phyloP scores from a whole-genome alignment of 306 rosid species.

The Myrica gale region DNA sequence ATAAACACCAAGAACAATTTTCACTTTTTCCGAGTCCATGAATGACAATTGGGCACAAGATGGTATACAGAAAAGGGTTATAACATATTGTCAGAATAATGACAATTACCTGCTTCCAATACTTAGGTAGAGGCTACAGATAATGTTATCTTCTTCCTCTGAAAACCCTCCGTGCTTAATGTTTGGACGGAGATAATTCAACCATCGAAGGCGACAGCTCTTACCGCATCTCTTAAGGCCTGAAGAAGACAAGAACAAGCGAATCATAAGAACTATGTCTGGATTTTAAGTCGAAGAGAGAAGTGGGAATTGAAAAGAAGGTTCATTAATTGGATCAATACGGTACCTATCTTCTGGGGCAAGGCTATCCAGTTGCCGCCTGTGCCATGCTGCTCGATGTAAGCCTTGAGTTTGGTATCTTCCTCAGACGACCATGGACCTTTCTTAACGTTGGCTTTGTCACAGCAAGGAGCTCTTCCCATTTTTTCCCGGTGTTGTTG shows the following conservation, averaged over 20 bases:
- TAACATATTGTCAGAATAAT: neutral
- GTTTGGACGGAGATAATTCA: slow-evolving; percentile 92
- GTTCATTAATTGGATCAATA: no score
- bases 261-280: neutral
- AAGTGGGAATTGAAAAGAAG: neutral
- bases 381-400: slow-evolving; percentile 76
- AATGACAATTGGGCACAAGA: neutral
- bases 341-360: slow-evolving; percentile 86
- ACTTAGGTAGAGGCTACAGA: slow-evolving; percentile 78
- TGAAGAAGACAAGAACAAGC: slow-evolving; percentile 2
- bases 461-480: slow-evolving; percentile 99
- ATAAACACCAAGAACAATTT: neutral
- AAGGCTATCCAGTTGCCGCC: slow-evolving; percentile 98
- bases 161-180: slow-evolving; percentile 93
- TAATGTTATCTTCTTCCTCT: slow-evolving; percentile 91
- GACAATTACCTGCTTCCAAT: slow-evolving; percentile 88
- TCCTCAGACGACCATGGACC: slow-evolving; percentile 99
- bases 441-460: slow-evolving; percentile 96
- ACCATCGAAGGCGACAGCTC: slow-evolving; percentile 94
- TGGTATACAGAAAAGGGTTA: neutral
- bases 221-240: slow-evolving; percentile 96
- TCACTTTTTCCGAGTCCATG: neutral
- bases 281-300: neutral
- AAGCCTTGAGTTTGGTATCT: slow-evolving; percentile 88
- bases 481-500: slow-evolving; percentile 31